phyloP scores from a whole-genome alignment of 176 grass and related monocot genomes.

The Melocanna baccifera region DNA sequence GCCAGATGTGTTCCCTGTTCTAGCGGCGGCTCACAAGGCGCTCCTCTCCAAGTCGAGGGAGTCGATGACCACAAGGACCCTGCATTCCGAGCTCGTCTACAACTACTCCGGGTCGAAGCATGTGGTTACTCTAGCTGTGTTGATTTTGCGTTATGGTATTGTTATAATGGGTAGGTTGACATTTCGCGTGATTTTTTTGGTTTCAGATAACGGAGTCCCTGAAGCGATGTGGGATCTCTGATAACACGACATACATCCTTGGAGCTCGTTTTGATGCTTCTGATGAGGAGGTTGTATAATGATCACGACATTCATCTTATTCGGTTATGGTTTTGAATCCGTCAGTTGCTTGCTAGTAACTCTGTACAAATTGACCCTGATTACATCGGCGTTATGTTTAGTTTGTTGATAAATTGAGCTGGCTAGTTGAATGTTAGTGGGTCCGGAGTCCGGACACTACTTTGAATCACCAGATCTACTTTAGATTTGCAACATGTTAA shows the following conservation, averaged over 20 bases:
- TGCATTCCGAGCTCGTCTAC: conserved; percentile 95
- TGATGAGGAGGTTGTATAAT: conserved; percentile 62
- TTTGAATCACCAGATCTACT: neutral
- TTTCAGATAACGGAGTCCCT: conserved; percentile 80
- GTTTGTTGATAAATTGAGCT: neutral
- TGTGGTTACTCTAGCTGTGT: conserved; percentile 38
- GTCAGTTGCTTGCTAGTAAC: neutral
- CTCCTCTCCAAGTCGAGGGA: conserved; percentile 70
- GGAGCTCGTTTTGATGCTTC: conserved; percentile 82
- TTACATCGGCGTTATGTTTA: neutral
- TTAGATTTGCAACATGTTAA: neutral
- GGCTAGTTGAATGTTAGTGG: neutral
- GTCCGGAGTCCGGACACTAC: neutral
- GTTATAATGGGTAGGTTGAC: neutral
- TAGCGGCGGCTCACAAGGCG: conserved; percentile 75
- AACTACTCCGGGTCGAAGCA: conserved; percentile 90
- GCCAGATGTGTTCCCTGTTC: conserved; percentile 81
- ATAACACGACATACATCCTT: conserved; percentile 72
- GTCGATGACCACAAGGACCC: conserved; percentile 68
- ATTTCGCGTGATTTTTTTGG: neutral
- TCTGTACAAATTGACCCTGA: neutral
- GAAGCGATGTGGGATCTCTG: conserved; percentile 82
- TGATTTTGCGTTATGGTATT: neutral
- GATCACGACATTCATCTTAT: neutral
- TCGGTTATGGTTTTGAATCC: neutral